phyloP scores from a whole-genome alignment of 148 eudicot genomes.

The Agrostemma githago region DNA sequence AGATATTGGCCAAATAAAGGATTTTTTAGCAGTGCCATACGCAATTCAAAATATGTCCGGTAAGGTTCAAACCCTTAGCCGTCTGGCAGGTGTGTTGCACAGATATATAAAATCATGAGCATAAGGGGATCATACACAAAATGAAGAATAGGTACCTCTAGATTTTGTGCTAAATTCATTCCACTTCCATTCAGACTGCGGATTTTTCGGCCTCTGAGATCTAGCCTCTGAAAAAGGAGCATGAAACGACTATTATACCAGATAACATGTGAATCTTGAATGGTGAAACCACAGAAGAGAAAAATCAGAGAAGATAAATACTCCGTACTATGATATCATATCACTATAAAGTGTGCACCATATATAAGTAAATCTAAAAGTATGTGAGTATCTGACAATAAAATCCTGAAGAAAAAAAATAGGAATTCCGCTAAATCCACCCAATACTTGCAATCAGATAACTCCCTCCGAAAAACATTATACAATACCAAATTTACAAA shows the following conservation, averaged over 20 bases:
- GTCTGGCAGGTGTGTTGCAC: background rate
- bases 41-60: background rate
- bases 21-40: background rate
- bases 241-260: constrained; percentile 13
- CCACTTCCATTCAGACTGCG: constrained; percentile 60
- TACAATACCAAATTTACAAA: background rate
- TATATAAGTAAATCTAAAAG: background rate
- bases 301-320: background rate
- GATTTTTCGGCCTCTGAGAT: constrained; percentile 86
- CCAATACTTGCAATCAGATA: background rate
- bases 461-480: background rate
- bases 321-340: background rate
- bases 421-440: background rate
- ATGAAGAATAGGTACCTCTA: constrained; percentile 58
- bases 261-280: background rate
- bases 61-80: background rate
- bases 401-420: background rate
- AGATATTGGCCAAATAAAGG: background rate
- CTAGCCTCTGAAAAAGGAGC: constrained; percentile 67
- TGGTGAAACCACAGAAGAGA: background rate
- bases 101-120: background rate
- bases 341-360: background rate
- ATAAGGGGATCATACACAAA: background rate
- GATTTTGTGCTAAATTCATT: constrained; percentile 61
- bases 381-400: background rate